Evolutionary conservation across 352 stramenopile genomes (phyloP), one percentile per base, ranked within the genome.

Genomic region (Phytophthora cactorum): DNA sequence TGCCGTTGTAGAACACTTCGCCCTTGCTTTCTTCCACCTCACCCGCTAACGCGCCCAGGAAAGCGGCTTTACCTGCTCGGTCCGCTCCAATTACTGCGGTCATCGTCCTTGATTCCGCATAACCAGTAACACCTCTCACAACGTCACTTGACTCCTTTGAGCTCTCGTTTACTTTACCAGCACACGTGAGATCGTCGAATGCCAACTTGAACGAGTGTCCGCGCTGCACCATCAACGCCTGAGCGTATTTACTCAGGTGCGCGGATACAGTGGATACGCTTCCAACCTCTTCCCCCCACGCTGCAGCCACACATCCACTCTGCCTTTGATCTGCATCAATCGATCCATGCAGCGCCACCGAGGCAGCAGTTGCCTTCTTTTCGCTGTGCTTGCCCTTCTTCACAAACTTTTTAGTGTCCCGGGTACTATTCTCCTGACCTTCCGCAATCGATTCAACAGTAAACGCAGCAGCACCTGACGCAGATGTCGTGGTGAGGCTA

Each of bases 111-210:
- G 69, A 45, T n/a, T 68, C 50, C 12, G 53, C 62, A 58, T 70
- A 77, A 15, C 69, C 64, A 0, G 59, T 66, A 43, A 59, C 63
- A 28, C 51, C 34, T 55, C 47, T 63, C 39, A 73, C 55, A n/a
- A 55, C 54, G 39, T 63, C 29, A 25, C 6, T 50, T 17, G 25
- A 22, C 17, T 54, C 29, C 22, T 59, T 60, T 5, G 29, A 31
- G 27, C 25, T 31, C 14, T 55, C 47, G 22, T 31, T 36, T 38
- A 36, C 53, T 56, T 46, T 25, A 32, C 10, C n/a, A 59, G 32
- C 45, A 28, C 46, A 74, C 41, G 44, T 57, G 14, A 78, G 59
- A 11, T 66, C 58, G 12, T 74, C 60, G 32, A 78, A 74, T 17
- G 66, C 60, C 29, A 78, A 27, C 28, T 46, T 68, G 2, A 74